Percentiles rank a stretch among this genome's conserved stretches.
Evolutionary conservation across 208 protist genomes (phyloP).

Genomic region (Plasmodiophora brassicae): DNA sequence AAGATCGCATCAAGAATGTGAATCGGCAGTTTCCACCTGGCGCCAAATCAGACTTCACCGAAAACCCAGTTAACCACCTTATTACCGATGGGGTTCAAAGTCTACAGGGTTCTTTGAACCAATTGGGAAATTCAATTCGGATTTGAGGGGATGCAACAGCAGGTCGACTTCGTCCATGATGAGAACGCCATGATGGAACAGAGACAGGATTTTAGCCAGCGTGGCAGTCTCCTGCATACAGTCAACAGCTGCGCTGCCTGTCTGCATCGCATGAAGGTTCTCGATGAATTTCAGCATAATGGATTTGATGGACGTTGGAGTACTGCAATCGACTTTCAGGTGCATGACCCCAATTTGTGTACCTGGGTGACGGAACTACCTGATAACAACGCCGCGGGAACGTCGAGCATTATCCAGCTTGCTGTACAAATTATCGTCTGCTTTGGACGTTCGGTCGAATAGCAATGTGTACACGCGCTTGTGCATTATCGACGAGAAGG

Average conservation of each 20-base stretch:
- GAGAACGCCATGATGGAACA: conserved; percentile 74
- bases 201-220: conserved; percentile 66
- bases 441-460: conserved; percentile 56
- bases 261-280: conserved; percentile 67
- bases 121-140: conserved; percentile 86
- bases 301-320: conserved; percentile 81
- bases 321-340: too few relatives aligned
- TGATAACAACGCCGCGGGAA: conserved; percentile 70
- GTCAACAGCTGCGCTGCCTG: not conserved
- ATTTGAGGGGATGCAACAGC: conserved; percentile 83
- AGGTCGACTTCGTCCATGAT: conserved; percentile 87
- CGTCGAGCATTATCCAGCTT: conserved; percentile 68
- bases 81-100: not conserved
- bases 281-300: conserved; percentile 83
- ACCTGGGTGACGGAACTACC: too few relatives aligned
- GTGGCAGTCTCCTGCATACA: not conserved
- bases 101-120: conserved; percentile 62
- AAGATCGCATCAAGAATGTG: conserved; percentile 83
- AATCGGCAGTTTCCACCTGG: conserved; percentile 82
- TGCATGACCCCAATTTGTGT: too few relatives aligned
- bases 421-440: conserved; percentile 59
- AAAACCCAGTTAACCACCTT: not conserved
- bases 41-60: not conserved
- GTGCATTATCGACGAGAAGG: conserved; percentile 79
- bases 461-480: conserved; percentile 71